phyloP scores from a whole-genome alignment of 768 basidiomycete species.

The Amanita fuliginea region DNA sequence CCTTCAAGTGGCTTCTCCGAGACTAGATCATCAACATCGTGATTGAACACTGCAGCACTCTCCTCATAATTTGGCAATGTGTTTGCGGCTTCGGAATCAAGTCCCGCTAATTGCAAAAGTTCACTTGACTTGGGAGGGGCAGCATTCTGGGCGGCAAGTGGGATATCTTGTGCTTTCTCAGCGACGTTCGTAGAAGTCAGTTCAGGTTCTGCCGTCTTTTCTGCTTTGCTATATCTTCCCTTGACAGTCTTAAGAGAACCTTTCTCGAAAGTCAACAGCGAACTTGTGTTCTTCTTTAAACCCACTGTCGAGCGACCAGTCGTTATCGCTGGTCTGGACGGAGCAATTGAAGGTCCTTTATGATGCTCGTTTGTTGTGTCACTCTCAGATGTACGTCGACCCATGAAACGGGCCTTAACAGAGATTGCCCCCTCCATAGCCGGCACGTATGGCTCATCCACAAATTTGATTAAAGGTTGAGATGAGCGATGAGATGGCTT shows the following conservation, averaged over 20 bases:
- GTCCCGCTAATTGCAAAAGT: slow-evolving; percentile 40
- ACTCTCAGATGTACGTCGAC: slow-evolving; percentile 11
- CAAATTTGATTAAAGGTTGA: slow-evolving; percentile 44
- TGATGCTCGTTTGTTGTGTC: slow-evolving; percentile 2
- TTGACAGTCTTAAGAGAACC: slow-evolving; percentile 41
- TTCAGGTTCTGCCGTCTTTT: neutral
- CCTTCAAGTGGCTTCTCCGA: neutral
- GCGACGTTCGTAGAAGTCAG: neutral
- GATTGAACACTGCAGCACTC: slow-evolving; percentile 12
- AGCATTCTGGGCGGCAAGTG: neutral
- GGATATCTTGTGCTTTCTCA: neutral
- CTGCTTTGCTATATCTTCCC: slow-evolving; percentile 23
- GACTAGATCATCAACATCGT: neutral
- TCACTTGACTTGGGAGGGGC: slow-evolving; percentile 17
- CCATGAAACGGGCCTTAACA: slow-evolving; percentile 36
- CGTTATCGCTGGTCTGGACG: slow-evolving; percentile 26
- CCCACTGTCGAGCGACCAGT: slow-evolving; percentile 40
- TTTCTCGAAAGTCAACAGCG: slow-evolving; percentile 42
- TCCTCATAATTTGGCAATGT: slow-evolving; percentile 51
- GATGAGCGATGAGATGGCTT: slow-evolving; percentile 34
- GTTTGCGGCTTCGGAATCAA: slow-evolving; percentile 24
- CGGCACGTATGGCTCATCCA: slow-evolving; percentile 28
- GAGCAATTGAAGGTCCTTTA: slow-evolving; percentile 2
- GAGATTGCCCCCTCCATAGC: slow-evolving; percentile 29
- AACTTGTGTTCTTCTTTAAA: slow-evolving; percentile 32